Conservation (phyloP, 495 filamentous ascomycete species). For the Tuber calosporum region DNA sequence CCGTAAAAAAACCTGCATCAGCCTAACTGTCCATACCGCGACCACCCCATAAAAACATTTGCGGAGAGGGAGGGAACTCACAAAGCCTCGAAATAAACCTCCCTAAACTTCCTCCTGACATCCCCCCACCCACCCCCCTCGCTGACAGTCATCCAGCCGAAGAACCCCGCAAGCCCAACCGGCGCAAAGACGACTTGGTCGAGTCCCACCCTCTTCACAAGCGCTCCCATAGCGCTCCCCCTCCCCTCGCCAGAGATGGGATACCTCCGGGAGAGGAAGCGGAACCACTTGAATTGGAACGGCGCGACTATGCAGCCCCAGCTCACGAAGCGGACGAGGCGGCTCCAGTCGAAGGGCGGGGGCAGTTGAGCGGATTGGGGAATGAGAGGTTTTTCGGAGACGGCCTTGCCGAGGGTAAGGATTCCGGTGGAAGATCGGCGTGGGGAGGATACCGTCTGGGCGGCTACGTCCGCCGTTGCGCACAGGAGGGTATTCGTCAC, state of each 20-base stretch:
- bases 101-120: constrained; percentile 72
- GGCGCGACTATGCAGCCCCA: constrained; percentile 96
- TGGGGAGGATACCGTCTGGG: constrained; percentile 83
- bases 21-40: neutral
- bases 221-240: constrained; percentile 60
- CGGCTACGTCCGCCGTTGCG: constrained; percentile 81
- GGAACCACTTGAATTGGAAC: constrained; percentile 94
- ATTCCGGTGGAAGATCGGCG: constrained; percentile 65
- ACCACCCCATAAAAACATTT: neutral
- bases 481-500: constrained; percentile 73
- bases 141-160: constrained; percentile 92
- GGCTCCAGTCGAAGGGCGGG: constrained; percentile 90
- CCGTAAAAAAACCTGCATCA: constrained; percentile 40
- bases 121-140: constrained; percentile 82
- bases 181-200: constrained; percentile 97
- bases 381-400: constrained; percentile 50
- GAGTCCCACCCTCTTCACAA: constrained; percentile 75
- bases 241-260: constrained; percentile 67
- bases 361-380: constrained; percentile 53
- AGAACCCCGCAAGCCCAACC: constrained; percentile 58
- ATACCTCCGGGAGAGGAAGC: constrained; percentile 72
- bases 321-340: constrained; percentile 85
- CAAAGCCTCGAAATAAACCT: constrained; percentile 59
- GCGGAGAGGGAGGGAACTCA: constrained; percentile 4
- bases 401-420: constrained; percentile 66